Evolutionary conservation across 495 filamentous ascomycete genomes (phyloP).

Genomic region (Talaromyces ruber): DNA sequence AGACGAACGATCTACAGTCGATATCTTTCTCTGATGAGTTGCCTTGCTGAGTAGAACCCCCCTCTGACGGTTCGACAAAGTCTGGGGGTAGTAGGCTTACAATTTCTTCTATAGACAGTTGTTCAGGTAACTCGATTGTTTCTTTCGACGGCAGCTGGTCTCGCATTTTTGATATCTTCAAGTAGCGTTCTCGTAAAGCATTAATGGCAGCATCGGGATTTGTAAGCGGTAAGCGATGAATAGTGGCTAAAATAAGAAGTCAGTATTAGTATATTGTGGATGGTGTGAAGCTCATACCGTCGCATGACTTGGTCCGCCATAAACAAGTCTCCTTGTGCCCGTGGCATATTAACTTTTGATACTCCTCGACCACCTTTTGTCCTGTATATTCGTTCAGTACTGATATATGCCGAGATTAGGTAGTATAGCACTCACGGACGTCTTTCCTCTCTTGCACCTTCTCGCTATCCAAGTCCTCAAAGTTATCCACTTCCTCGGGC

Average conservation of each 20-base stretch:
- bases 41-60: conserved; percentile 5
- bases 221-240: conserved; percentile 47
- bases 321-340: conserved; percentile 77
- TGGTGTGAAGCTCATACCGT: conserved; percentile 44
- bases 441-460: conserved; percentile 58
- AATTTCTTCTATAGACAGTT: conserved; percentile 26
- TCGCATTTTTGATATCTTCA: conserved; percentile 37
- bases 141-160: conserved; percentile 40
- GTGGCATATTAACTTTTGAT: conserved; percentile 58
- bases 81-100: conserved; percentile 22
- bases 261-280: neutral
- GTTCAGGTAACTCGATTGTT: conserved; percentile 38
- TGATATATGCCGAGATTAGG: neutral
- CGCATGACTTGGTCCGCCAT: conserved; percentile 78
- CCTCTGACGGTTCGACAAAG: conserved; percentile 15
- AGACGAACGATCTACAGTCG: conserved; percentile 58
- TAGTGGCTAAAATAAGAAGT: conserved; percentile 27
- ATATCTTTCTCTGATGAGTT: conserved; percentile 18
- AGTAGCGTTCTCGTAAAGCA: conserved; percentile 52
- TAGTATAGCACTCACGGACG: conserved; percentile 35
- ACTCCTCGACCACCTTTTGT: conserved; percentile 64
- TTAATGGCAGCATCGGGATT: conserved; percentile 48
- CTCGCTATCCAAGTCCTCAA: conserved; percentile 39
- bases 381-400: conserved; percentile 13
- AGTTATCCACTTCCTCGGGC: conserved; percentile 48